Evolutionary conservation across 1,139 yeast species (phyloP).

Genomic region (Candida smagusa): DNA sequence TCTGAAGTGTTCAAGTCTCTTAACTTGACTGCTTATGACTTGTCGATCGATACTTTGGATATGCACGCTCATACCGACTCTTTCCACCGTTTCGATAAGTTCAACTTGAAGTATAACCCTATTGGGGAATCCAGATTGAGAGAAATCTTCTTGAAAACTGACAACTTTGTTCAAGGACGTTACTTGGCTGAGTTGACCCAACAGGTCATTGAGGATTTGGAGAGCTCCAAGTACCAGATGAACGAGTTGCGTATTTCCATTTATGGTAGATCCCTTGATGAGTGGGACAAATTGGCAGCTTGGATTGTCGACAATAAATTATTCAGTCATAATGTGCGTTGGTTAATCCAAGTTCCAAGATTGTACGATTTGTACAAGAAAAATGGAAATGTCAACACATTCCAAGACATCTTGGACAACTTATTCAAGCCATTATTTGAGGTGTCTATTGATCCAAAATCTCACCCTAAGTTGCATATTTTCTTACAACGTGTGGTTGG

Average conservation of each 20-base stretch:
- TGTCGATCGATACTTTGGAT: constrained; percentile 93
- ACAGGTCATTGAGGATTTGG: constrained; percentile 92
- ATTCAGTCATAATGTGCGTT: constrained; percentile 89
- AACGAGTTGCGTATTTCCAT: constrained; percentile 92
- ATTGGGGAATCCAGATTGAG: constrained; percentile 96
- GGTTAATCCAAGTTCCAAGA: constrained; percentile 95
- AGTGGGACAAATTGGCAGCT: constrained; percentile 92
- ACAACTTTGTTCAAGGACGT: constrained; percentile 82
- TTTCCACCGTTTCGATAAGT: constrained; percentile 96
- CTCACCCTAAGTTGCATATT: constrained; percentile 84
- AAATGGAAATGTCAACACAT: constrained; percentile 64
- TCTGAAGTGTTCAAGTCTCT: constrained; percentile 86
- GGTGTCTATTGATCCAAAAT: constrained; percentile 76
- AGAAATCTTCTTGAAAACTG: constrained; percentile 93
- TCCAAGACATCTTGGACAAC: constrained; percentile 75
- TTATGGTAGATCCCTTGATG: constrained; percentile 84
- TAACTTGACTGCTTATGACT: constrained; percentile 87
- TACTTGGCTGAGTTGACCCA: constrained; percentile 91
- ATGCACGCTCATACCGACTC: constrained; percentile 99
- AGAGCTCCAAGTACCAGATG: constrained; percentile 94
- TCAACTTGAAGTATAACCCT: constrained; percentile 95
- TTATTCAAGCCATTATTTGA: constrained; percentile 89
- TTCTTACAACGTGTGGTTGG: constrained; percentile 94
- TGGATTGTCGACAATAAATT: constrained; percentile 95
- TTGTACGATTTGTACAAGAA: constrained; percentile 85